Percentiles rank a stretch among this genome's conserved stretches.
These are phyloP conservation scores for Plasmodium cynomolgi DNA, from an alignment of 169 alveolate genomes.

Conservation along the genomic window DNA sequence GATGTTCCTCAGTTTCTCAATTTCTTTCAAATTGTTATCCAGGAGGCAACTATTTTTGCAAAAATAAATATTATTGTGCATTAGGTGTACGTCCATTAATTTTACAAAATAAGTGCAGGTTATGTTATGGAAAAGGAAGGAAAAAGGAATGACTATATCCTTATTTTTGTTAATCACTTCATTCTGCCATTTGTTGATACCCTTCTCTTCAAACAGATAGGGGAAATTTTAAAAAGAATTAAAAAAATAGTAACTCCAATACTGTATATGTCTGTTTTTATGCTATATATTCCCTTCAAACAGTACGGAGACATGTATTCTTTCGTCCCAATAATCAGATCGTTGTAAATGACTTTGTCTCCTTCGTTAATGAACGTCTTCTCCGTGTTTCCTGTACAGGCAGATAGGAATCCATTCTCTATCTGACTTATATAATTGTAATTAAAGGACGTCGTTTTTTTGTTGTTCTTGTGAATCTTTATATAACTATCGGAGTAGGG, in stretches of 20 bases:
- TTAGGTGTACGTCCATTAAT: slow-evolving; percentile 61
- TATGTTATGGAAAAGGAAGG: slow-evolving; percentile 66
- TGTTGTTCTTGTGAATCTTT: slow-evolving; percentile 20
- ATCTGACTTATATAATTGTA: slow-evolving; percentile 10
- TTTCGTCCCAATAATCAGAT: slow-evolving; percentile 64
- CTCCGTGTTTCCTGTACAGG: slow-evolving; percentile 41
- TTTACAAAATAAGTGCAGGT: slow-evolving; percentile 44
- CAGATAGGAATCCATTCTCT: slow-evolving; percentile 12
- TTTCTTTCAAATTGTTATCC: slow-evolving; percentile 50
- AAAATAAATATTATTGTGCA: slow-evolving; percentile 60
- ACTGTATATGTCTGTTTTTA: slow-evolving; percentile 61
- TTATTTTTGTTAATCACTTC: slow-evolving; percentile 50
- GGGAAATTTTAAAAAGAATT: slow-evolving; percentile 72
- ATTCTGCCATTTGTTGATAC: slow-evolving; percentile 43
- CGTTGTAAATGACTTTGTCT: slow-evolving; percentile 36
- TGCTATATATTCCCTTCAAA: slow-evolving; percentile 60
- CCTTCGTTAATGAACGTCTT: slow-evolving; percentile 55
- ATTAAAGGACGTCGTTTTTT: slow-evolving; percentile 26
- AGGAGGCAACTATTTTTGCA: slow-evolving; percentile 50
- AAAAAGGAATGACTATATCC: slow-evolving; percentile 54
- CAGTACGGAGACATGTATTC: slow-evolving; percentile 71
- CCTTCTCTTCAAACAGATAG: slow-evolving; percentile 32
- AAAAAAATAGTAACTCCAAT: slow-evolving; percentile 64
- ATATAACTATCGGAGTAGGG: slow-evolving; percentile 30
- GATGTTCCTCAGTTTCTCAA: slow-evolving; percentile 41